Base-by-base conservation (phyloP, 2,329 filamentous ascomycete genomes). In the Colletotrichum eleusines region DNA sequence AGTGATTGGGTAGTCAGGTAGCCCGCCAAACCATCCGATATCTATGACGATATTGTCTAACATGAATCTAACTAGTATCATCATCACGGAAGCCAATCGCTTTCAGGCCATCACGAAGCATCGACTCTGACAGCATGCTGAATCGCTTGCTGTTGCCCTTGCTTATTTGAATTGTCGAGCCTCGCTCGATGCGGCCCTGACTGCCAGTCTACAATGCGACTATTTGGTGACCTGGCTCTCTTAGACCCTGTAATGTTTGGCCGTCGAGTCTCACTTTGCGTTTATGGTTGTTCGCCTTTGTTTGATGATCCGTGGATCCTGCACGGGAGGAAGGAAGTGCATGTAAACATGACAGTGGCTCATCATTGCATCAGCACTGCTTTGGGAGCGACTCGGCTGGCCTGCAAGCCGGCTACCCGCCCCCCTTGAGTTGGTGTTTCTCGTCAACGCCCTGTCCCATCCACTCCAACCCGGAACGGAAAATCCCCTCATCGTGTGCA, bases 241-340 rank as follows among this genome's bases (percentile, higher is more conserved):
- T 28, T 18, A 23, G 51, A 26, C 53, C 44, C 40, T 57, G 14
- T n/a, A 55, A 35, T 66, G 50, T 55, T 66, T 66, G 55, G 33
- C 59, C 63, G 40, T 58, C 26, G n/a, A 51, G 67, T 66, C 66
- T 66, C 63, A 70, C 23, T 31, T 50, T 46, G 40, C n/a, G 26
- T 23, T 66, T 66, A 69, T 60, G 66, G 62, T 66, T 66, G 66
- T 65, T 44, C 23, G 26, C 64, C 53, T 50, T 23, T 42, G 70
- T 72, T 72, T 74, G 73, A 74, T 74, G 71, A 51, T 62, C 73
- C 54, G 71, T 62, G 61, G 66, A 73, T 72, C 73, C 65, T 61
- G 73, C 62, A 63, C 63, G 50, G 51, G 50, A n/a, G n/a, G n/a
- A n/a, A 66, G 57, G 66, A 51, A 58, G 63, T 48, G 31, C n/a